Conservation (phyloP, 2,329 filamentous ascomycete genomes). For the Botrytis deweyae region DNA sequence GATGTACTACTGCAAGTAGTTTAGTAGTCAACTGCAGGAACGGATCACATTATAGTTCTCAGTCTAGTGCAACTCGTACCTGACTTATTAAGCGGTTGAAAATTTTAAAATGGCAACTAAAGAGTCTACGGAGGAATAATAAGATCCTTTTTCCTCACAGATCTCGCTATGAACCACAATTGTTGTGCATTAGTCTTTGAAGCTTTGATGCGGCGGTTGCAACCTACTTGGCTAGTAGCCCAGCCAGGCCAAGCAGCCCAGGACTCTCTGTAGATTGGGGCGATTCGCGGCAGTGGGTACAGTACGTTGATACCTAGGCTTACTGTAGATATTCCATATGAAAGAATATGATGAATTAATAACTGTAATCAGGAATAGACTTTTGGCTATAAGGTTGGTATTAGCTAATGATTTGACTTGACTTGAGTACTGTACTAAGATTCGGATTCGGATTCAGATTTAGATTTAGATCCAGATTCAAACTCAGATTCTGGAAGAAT, state of each 20-base stretch:
- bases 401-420: background rate
- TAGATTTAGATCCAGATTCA: background rate
- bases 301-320: background rate
- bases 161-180: conserved; percentile 8
- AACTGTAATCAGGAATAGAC: background rate
- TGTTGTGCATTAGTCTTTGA: background rate
- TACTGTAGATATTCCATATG: background rate
- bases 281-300: conserved; percentile 1
- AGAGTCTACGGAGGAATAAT: too few species aligned
- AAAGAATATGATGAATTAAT: background rate
- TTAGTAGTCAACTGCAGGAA: background rate
- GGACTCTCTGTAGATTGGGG: background rate
- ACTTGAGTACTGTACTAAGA: background rate
- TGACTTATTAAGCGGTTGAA: background rate
- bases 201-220: conserved; percentile 7
- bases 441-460: background rate
- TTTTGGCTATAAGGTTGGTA: background rate
- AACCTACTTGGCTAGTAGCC: background rate
- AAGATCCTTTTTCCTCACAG: conserved; percentile 1
- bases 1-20: background rate
- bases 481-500: background rate
- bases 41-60: background rate
- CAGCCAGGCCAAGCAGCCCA: background rate
- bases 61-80: background rate
- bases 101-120: background rate